phyloP scores from a whole-genome alignment of 139 green algal species.

The Nannochloris sp. region DNA sequence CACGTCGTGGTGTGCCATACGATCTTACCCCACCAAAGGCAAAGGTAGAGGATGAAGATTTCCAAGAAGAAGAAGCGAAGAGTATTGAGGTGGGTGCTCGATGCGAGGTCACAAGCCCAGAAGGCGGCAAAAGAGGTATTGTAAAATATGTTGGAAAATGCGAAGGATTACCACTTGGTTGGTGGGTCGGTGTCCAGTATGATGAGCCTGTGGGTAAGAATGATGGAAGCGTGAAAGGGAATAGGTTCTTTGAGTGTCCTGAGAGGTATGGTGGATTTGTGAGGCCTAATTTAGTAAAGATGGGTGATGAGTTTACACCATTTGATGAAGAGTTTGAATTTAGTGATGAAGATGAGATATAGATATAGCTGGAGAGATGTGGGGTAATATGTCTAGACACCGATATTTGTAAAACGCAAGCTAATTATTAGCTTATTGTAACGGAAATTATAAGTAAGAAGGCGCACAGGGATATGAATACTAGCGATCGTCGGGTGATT shows the following conservation, averaged over 20 bases:
- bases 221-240: conserved; percentile 80
- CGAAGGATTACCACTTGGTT: conserved; percentile 34
- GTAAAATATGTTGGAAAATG: conserved; percentile 49
- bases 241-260: conserved; percentile 65
- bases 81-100: conserved; percentile 52
- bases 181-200: conserved; percentile 89
- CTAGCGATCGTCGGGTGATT: no score
- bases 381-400: no score
- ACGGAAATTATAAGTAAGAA: background rate
- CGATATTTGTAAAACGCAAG: no score
- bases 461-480: no score
- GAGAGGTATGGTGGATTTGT: conserved; percentile 72
- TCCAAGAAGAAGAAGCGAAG: conserved; percentile 35
- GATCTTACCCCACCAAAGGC: conserved; percentile 15
- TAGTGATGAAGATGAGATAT: conserved; percentile 78
- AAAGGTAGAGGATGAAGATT: conserved; percentile 35
- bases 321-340: conserved; percentile 74
- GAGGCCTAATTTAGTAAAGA: conserved; percentile 67
- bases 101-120: conserved; percentile 70
- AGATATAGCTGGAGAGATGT: no score
- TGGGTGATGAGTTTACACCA: conserved; percentile 78
- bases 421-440: background rate
- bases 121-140: conserved; percentile 77
- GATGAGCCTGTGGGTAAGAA: conserved; percentile 97
- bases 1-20: conserved; percentile 40